Evolutionary conservation across 179 eudicot genomes (phyloP), one percentile per base, ranked within the genome.

Genomic region (Sideroxylon spinosum): DNA sequence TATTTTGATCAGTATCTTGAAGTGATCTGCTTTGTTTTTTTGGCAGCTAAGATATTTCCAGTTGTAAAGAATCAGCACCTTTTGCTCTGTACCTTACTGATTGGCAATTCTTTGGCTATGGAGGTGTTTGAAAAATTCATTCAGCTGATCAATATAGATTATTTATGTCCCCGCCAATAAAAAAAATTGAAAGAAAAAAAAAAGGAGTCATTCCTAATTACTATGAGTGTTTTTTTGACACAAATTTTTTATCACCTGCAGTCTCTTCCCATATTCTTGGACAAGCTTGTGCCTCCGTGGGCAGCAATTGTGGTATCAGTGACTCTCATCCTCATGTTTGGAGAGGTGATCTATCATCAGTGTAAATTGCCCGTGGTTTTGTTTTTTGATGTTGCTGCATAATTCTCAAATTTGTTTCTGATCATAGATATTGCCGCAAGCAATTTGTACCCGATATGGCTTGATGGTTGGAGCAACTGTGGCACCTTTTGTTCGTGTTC

Each of bases 21-120:
- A 59, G 50, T 19, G n/a, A 32, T 66, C 9, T 77, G 60, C 22
- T 80, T 37, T 37, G 44, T 73, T 52, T 80, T 78, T 83, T 81
- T 75, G 86, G 85, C 95, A 95, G 98, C 97, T 75, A 95, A 89
- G 81, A 95, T 95, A 85, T 91, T 91, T 79, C 93, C 98, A 12
- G 98, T 95, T 78, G 98, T 95, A 73, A 95, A 95, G 89, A 95
- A 93, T 86, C 98, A 95, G 72, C 98, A 95, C 77, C 92, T 93
- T 70, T 65, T 95, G 84, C 98, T 95, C 37, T 95, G 98, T 85
- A 95, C 98, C 48, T 94, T 95, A 73, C 87, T 95, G 84, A 95
- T 95, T 20, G 98, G 98, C 26, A 95, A 95, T 85, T 86, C 98
- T 78, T 84, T 95, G 81, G 98, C 98, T 12, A 95, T 95, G 98